Evolutionary conservation across 306 rosid genomes (phyloP).

Genomic region (Oemleria cerasiformis): DNA sequence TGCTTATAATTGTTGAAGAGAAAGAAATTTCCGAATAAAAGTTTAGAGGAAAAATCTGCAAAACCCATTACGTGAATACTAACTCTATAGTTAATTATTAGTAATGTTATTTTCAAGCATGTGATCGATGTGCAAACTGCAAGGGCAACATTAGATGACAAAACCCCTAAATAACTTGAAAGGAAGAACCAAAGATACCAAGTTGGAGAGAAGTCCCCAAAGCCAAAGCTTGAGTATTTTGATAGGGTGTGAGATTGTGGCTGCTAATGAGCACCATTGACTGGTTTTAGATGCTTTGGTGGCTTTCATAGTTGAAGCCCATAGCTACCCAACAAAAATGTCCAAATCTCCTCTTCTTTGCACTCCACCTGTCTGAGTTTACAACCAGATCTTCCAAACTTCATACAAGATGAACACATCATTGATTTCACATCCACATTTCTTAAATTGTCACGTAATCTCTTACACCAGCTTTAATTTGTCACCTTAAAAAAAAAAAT

Average conservation of each 20-base stretch:
- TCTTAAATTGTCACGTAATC: not conserved
- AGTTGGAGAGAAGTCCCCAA: not conserved
- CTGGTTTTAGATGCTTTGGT: not conserved
- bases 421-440: not conserved
- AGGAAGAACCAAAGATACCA: not conserved
- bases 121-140: not conserved
- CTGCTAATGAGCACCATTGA: not conserved
- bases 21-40: too few species aligned
- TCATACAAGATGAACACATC: not conserved
- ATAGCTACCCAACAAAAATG: slow-evolving; percentile 3
- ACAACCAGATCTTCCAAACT: slow-evolving; percentile 6
- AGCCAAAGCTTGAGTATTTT: not conserved
- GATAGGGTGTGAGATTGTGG: not conserved
- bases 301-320: not conserved
- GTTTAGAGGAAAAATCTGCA: too few species aligned
- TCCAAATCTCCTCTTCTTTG: not conserved
- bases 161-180: not conserved
- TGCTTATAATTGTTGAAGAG: too few species aligned
- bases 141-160: slow-evolving; percentile 14
- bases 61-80: not conserved
- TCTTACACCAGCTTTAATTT: too few species aligned
- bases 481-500: too few species aligned
- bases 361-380: not conserved
- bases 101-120: not conserved
- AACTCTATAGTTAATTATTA: not conserved